Conservation (phyloP, 345 rosid species). For the Rhizophora mangle region DNA sequence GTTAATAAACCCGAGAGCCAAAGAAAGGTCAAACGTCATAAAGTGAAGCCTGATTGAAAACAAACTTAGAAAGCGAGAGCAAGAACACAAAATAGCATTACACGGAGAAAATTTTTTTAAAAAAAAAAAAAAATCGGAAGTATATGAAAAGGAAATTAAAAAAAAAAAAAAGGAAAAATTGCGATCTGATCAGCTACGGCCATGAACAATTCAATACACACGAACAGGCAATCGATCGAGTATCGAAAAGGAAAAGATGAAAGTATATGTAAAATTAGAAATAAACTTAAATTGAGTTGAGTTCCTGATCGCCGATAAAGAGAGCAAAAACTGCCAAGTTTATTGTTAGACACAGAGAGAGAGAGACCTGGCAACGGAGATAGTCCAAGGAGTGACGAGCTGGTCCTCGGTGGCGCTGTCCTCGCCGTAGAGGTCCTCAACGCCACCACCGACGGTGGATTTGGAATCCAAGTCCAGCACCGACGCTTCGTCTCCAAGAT, state of each 20-base stretch:
- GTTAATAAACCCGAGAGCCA: no score
- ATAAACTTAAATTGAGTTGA: neutral
- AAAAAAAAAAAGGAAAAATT: no score
- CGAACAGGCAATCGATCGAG: neutral
- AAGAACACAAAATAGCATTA: no score
- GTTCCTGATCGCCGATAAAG: neutral
- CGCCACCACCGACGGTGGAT: conserved; percentile 46
- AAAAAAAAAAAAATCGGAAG: no score
- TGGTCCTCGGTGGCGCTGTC: conserved; percentile 68
- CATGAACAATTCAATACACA: no score
- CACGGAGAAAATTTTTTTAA: no score
- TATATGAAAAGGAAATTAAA: no score
- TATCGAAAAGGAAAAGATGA: neutral
- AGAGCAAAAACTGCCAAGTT: neutral
- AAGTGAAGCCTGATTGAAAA: no score
- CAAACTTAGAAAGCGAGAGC: no score
- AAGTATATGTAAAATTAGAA: neutral
- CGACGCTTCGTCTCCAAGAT: conserved; percentile 34
- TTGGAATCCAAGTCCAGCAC: conserved; percentile 54
- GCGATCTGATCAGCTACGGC: no score
- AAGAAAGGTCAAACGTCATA: no score
- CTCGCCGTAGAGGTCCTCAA: conserved; percentile 63
- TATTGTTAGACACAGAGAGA: neutral
- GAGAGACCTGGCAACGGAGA: conserved; percentile 71
- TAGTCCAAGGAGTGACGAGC: conserved; percentile 78